These are phyloP conservation scores for Metarhizium robertsii DNA, from an alignment of 2,329 filamentous ascomycete genomes.

Conservation along the genomic window DNA sequence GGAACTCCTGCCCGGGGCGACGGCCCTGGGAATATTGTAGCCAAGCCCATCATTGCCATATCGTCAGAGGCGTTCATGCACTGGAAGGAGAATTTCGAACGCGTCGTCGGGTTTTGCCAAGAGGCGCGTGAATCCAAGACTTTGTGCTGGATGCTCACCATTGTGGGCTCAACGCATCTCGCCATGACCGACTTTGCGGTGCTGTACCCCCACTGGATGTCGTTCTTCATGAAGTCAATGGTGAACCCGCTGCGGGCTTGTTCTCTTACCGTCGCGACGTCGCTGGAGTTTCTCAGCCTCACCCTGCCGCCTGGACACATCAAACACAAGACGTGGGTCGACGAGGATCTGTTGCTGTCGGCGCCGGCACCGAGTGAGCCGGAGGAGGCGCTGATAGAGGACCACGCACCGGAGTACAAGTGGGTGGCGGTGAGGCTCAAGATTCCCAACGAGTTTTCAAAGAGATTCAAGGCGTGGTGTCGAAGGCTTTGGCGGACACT, in stretches of 20 bases:
- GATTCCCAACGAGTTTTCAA: conserved; percentile 48
- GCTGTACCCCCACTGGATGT: conserved; percentile 50
- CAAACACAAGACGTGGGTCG: conserved; percentile 40
- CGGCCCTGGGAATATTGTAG: conserved; percentile 32
- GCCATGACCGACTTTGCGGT: conserved; percentile 59
- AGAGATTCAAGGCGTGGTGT: conserved; percentile 35
- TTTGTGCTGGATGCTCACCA: conserved; percentile 40
- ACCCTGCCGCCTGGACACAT: conserved; percentile 39
- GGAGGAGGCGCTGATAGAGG: conserved; percentile 35
- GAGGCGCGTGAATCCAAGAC: conserved; percentile 40
- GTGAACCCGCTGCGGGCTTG: conserved; percentile 54
- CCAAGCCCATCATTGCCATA: conserved; percentile 50
- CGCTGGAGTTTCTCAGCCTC: conserved; percentile 51
- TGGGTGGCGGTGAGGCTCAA: conserved; percentile 48
- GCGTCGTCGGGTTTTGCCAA: conserved; percentile 44
- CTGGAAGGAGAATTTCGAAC: conserved; percentile 55
- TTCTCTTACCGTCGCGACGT: conserved; percentile 52
- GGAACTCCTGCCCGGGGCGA: conserved; percentile 36
- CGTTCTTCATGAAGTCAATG: conserved; percentile 50
- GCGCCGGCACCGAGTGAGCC: conserved; percentile 25
- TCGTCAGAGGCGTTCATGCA: conserved; percentile 64
- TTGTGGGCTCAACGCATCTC: conserved; percentile 54
- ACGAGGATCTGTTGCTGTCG: conserved; percentile 41
- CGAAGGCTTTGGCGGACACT: conserved; percentile 23
- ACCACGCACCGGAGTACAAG: conserved; percentile 46